phyloP scores from a whole-genome alignment of 495 filamentous ascomycete species.

The Lepidopterella palustris region DNA sequence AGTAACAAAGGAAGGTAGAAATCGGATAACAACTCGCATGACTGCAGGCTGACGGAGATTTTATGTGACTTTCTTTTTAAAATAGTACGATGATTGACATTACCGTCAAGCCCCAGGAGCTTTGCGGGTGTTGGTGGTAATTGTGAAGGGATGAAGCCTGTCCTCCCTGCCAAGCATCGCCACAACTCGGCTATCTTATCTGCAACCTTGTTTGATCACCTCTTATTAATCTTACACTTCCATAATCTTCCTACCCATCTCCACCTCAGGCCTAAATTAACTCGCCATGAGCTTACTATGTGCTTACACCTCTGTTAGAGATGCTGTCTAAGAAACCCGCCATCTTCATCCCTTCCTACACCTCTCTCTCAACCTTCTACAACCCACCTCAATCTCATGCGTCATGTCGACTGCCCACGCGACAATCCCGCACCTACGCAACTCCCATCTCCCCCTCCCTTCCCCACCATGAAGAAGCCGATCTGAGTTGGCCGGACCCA shows the following conservation, averaged over 20 bases:
- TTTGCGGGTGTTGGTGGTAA: no score
- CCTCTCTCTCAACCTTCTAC: not conserved
- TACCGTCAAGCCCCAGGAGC: no score
- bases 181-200: no score
- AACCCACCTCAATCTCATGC: conserved; percentile 9
- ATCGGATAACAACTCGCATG: no score
- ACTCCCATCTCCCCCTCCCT: not conserved
- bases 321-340: conserved; percentile 23
- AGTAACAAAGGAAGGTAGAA: no score
- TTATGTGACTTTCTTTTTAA: no score
- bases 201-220: no score
- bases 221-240: not conserved
- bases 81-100: no score
- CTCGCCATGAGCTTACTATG: not conserved
- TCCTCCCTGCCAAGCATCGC: no score
- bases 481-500: conserved; percentile 20
- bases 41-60: no score
- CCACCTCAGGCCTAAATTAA: not conserved
- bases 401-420: conserved; percentile 17
- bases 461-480: conserved; percentile 8
- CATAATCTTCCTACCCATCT: not conserved
- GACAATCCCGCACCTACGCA: conserved; percentile 17
- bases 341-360: conserved; percentile 14
- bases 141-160: no score
- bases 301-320: not conserved